Base-by-base conservation (phyloP, 2,329 filamentous ascomycete genomes). In the Neofusicoccum sp. region DNA sequence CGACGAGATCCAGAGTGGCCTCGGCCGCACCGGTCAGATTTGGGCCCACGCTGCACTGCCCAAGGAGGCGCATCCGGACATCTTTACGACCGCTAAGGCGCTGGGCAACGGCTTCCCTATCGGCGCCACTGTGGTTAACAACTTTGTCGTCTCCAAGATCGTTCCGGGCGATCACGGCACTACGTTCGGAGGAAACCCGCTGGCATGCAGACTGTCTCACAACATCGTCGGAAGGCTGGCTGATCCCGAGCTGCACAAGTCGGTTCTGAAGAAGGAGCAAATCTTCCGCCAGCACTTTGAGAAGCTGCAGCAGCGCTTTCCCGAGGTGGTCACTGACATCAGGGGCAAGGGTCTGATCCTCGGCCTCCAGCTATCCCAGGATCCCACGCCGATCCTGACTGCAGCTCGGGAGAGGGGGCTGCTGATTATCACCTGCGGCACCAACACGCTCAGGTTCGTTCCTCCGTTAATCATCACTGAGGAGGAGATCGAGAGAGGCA, bases 91-190 rank as follows among this genome's bases (percentile, higher is more conserved):
- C 0, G 95, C 95, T 63, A 99, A 99, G 81, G 95, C 95, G 0
- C 87, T 99, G 2, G 95, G 95, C 14, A 99, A 99, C 73, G 95
- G 95, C 4, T 94, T 97, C 77, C 95, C 95, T 52, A 93, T 99
- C 68, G 95, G 92, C 56, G 95, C 95, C 6, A 91, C 90, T 4
- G 85, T 89, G 58, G 82, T 89, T 33, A 87, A 85, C 12, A 84
- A 85, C 62, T 80, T 83, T 29, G 91, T 96, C 1, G 88, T 87
- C 33, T 84, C 88, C 59, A 87, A 88, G 74, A 87, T 89, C 70
- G 83, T 87, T 68, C 83, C 84, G 37, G 92, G 93, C 64, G 93
- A 97, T 76, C 93, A 97, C 78, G 93, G 93, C 56, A 97, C 93
- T 14, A 97, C 93, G 0, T 97, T 96, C 71, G 93, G 93, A 62